Evolutionary conservation across 176 grass and related monocot species (phyloP).

Genomic region (Juncus effusus): DNA sequence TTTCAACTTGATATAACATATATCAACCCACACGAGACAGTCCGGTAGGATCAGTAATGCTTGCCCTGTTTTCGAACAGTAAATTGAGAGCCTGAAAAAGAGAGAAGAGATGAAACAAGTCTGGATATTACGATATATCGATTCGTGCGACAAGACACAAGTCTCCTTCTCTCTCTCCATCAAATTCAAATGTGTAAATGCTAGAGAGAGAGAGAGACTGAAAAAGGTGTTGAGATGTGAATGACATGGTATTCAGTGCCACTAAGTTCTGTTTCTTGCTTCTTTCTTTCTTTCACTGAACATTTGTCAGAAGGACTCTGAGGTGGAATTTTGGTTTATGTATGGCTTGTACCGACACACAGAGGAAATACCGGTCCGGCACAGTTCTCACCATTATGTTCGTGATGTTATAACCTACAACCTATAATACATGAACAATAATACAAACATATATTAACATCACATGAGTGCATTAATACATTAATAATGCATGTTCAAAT

Average conservation of each 20-base stretch:
- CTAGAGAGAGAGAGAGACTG: not conserved
- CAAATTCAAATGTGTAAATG: not conserved
- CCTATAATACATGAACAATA: no score
- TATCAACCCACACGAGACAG: constrained; percentile 18
- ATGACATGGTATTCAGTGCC: constrained; percentile 32
- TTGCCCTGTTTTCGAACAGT: constrained; percentile 11
- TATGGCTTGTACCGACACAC: constrained; percentile 12
- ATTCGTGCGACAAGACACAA: constrained; percentile 22
- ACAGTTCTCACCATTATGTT: constrained; percentile 4
- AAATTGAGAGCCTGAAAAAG: constrained; percentile 20
- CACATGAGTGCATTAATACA: no score
- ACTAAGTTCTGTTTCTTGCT: constrained; percentile 20
- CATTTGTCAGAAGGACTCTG: constrained; percentile 13
- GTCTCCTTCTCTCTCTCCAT: constrained; percentile 13
- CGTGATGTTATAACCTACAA: no score
- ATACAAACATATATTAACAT: no score
- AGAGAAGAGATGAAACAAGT: not conserved
- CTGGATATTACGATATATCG: not conserved
- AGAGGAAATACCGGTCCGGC: constrained; percentile 11
- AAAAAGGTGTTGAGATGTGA: constrained; percentile 5
- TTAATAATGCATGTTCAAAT: no score
- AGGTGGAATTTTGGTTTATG: constrained; percentile 21
- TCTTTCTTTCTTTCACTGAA: constrained; percentile 6
- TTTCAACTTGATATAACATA: not conserved
- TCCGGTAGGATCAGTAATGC: constrained; percentile 8